phyloP scores from a whole-genome alignment of 73 alveolate species.

The Paramecium sexaurelia region DNA sequence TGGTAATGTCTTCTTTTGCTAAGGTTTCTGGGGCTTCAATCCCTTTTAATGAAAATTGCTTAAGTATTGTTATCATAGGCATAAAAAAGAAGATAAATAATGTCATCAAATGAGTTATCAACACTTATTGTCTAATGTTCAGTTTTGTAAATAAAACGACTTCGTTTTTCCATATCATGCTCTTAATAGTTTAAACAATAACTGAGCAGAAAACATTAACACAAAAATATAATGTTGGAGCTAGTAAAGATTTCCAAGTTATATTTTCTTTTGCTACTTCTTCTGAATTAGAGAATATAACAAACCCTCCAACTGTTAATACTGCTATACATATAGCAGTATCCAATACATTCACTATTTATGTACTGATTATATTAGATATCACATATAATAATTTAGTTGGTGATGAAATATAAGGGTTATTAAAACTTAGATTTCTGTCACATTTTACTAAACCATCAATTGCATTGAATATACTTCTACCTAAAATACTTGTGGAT shows the following conservation, averaged over 20 bases:
- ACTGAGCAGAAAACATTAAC: constrained; percentile 29
- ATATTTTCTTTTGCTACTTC: constrained; percentile 55
- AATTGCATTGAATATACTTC: constrained; percentile 26
- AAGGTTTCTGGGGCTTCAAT: constrained; percentile 10
- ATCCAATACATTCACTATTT: constrained; percentile 25
- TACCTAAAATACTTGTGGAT: constrained; percentile 7
- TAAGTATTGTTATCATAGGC: constrained; percentile 21
- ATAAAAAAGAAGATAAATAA: neutral
- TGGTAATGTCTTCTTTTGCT: neutral
- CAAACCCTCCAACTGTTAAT: constrained; percentile 30
- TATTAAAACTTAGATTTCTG: constrained; percentile 36
- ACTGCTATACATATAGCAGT: constrained; percentile 41
- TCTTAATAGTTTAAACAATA: neutral
- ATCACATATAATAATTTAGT: constrained; percentile 45
- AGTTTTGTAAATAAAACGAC: constrained; percentile 6
- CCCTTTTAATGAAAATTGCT: neutral
- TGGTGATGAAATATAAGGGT: constrained; percentile 30
- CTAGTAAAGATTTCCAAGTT: constrained; percentile 30
- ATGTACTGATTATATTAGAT: neutral
- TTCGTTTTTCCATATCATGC: constrained; percentile 6
- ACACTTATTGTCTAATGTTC: neutral
- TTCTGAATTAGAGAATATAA: constrained; percentile 24
- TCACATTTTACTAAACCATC: constrained; percentile 43
- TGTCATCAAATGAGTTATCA: neutral
- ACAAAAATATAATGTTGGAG: constrained; percentile 55